Percentiles rank a stretch among this genome's conserved stretches.
Evolutionary conservation across 2,329 filamentous ascomycete genomes (phyloP).

Genomic region (Orbilia brochopaga): DNA sequence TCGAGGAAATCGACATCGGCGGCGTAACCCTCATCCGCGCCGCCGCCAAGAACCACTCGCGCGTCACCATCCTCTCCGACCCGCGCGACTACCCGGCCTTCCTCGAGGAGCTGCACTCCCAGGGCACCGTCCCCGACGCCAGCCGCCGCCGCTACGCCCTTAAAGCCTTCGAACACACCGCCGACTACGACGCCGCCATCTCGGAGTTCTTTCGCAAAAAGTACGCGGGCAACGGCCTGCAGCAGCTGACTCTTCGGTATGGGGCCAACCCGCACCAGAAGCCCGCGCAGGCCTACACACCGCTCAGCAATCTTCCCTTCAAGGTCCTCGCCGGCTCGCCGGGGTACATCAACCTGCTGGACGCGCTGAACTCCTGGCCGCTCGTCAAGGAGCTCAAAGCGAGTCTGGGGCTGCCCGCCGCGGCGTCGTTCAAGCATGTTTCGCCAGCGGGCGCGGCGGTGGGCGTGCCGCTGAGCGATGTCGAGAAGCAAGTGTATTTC

Average conservation of each 20-base stretch:
- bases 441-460: slow-evolving; percentile 96
- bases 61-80: slow-evolving; percentile 95
- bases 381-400: slow-evolving; percentile 94
- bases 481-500: slow-evolving; percentile 97
- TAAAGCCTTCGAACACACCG: slow-evolving; percentile 98
- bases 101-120: slow-evolving; percentile 74
- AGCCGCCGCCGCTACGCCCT: slow-evolving; percentile 89
- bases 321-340: slow-evolving; percentile 88
- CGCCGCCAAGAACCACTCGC: slow-evolving; percentile 95
- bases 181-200: slow-evolving; percentile 94
- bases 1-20: slow-evolving; percentile 98
- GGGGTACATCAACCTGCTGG: slow-evolving; percentile 96
- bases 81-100: slow-evolving; percentile 93
- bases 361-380: slow-evolving; percentile 95
- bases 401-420: slow-evolving; percentile 84
- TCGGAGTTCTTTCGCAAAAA: slow-evolving; percentile 97
- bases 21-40: slow-evolving; percentile 95
- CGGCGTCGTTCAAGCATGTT: slow-evolving; percentile 98
- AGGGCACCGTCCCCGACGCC: slow-evolving; percentile 80
- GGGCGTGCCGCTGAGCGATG: slow-evolving; percentile 80
- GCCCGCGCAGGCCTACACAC: slow-evolving; percentile 83
- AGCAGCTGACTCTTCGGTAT: slow-evolving; percentile 87
- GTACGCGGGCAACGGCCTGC: slow-evolving; percentile 82
- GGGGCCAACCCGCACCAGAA: slow-evolving; percentile 98
- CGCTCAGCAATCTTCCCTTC: slow-evolving; percentile 80